Evolutionary conservation across 73 alveolate species (phyloP).

Genomic region (Tetrahymena elliotti): DNA sequence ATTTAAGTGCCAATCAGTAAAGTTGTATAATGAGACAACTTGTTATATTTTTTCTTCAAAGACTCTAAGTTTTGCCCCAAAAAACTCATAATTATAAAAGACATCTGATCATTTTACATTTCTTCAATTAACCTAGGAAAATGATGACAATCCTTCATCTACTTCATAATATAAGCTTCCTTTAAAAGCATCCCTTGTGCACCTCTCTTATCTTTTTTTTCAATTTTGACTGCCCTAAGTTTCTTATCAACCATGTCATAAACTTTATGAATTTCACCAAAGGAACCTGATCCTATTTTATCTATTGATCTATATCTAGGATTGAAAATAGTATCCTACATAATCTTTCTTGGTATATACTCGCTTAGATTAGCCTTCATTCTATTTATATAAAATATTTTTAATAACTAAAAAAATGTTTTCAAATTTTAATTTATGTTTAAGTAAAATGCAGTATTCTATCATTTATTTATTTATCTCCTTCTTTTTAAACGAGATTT

Average conservation of each 20-base stretch:
- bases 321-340: background rate
- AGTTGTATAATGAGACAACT: conserved; percentile 15
- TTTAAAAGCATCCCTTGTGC: conserved; percentile 3
- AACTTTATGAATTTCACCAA: conserved; percentile 33
- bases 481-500: background rate
- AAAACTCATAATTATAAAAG: background rate
- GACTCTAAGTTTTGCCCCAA: conserved; percentile 22
- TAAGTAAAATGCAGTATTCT: background rate
- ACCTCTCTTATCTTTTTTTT: conserved; percentile 13
- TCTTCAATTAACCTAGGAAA: conserved; percentile 23
- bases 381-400: background rate
- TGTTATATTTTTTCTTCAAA: conserved; percentile 22
- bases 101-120: conserved; percentile 10
- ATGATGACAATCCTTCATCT: conserved; percentile 16
- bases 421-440: background rate
- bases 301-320: conserved; percentile 17
- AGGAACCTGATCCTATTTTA: conserved; percentile 35
- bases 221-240: conserved; percentile 31
- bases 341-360: background rate
- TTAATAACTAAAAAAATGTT: background rate
- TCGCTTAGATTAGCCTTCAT: background rate
- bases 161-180: conserved; percentile 7
- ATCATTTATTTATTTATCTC: background rate
- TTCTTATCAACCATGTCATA: conserved; percentile 4
- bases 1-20: conserved; percentile 15